These are phyloP conservation scores for Coniochaeta sp. DNA, from an alignment of 2,329 filamentous ascomycete genomes.

Conservation along the genomic window DNA sequence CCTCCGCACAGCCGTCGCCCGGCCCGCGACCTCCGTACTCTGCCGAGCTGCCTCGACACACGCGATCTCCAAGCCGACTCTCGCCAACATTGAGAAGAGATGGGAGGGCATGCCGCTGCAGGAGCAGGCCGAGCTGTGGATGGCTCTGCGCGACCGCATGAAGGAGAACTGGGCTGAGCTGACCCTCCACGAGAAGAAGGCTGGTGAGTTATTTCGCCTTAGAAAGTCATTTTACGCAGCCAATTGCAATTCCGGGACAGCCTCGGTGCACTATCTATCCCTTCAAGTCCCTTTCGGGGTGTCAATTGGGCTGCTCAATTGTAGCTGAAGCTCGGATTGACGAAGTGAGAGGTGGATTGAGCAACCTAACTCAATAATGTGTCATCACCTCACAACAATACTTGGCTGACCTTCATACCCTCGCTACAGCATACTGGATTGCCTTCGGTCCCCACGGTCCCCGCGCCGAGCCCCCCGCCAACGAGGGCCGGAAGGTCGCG, in stretches of 20 bases:
- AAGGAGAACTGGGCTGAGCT: constrained; percentile 95
- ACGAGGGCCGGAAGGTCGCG: constrained; percentile 74
- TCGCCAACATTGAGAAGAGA: constrained; percentile 98
- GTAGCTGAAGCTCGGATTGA: not conserved
- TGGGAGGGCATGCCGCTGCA: constrained; percentile 97
- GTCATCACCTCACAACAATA: constrained; percentile 6
- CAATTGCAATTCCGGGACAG: not conserved
- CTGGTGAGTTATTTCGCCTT: constrained; percentile 57
- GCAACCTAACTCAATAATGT: not conserved
- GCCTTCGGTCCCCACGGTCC: constrained; percentile 96
- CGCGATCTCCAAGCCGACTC: constrained; percentile 94
- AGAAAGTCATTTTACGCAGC: constrained; percentile 21
- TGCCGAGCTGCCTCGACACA: constrained; percentile 59
- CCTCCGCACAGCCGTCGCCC: constrained; percentile 32
- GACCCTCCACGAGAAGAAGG: constrained; percentile 97
- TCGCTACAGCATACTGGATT: constrained; percentile 85
- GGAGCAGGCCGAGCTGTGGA: constrained; percentile 99
- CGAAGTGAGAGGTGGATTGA: not conserved
- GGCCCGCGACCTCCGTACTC: constrained; percentile 28
- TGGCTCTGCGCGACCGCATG: constrained; percentile 96
- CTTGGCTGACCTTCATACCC: constrained; percentile 25
- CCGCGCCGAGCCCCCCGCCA: constrained; percentile 73
- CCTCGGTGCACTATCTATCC: not conserved
- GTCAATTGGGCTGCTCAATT: constrained; percentile 1
- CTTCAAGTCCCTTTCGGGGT: not conserved